These are phyloP conservation scores for Inonotus obliquus DNA, from an alignment of 1,284 basidiomycete genomes.

Conservation along the genomic window DNA sequence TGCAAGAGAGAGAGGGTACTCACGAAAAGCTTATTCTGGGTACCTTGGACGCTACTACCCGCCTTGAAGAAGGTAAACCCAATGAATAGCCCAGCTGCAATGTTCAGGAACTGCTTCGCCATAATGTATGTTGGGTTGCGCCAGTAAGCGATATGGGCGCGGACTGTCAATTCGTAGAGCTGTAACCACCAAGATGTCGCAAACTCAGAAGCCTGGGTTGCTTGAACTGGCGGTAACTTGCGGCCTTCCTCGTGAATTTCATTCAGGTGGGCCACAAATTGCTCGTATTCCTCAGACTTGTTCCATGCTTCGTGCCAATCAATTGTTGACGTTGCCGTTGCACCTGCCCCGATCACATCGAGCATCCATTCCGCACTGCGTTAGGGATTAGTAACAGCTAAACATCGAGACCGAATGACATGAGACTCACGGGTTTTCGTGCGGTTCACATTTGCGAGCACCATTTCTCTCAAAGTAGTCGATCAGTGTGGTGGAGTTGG, in stretches of 20 bases:
- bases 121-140: slow-evolving; percentile 50
- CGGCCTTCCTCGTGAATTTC: slow-evolving; percentile 36
- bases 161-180: slow-evolving; percentile 39
- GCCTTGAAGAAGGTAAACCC: slow-evolving; percentile 20
- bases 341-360: slow-evolving; percentile 49
- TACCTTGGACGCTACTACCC: slow-evolving; percentile 14
- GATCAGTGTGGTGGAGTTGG: slow-evolving; percentile 50
- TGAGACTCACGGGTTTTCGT: slow-evolving; percentile 38
- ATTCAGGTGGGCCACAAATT: slow-evolving; percentile 30
- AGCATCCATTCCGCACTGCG: slow-evolving; percentile 54
- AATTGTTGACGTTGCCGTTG: slow-evolving; percentile 33
- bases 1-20: slow-evolving; percentile 27
- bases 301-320: slow-evolving; percentile 45
- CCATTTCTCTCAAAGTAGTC: slow-evolving; percentile 68
- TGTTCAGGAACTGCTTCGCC: slow-evolving; percentile 34
- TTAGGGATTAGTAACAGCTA: not conserved
- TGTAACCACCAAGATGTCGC: slow-evolving; percentile 46
- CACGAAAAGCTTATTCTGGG: slow-evolving; percentile 19
- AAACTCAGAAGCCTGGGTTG: slow-evolving; percentile 38
- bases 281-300: slow-evolving; percentile 30
- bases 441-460: slow-evolving; percentile 34
- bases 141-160: slow-evolving; percentile 53
- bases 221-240: slow-evolving; percentile 31
- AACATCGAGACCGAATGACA: not conserved
- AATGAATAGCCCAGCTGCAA: slow-evolving; percentile 16